phyloP scores from a whole-genome alignment of 805 yeast genomes.

The Yarrowia deformans region DNA sequence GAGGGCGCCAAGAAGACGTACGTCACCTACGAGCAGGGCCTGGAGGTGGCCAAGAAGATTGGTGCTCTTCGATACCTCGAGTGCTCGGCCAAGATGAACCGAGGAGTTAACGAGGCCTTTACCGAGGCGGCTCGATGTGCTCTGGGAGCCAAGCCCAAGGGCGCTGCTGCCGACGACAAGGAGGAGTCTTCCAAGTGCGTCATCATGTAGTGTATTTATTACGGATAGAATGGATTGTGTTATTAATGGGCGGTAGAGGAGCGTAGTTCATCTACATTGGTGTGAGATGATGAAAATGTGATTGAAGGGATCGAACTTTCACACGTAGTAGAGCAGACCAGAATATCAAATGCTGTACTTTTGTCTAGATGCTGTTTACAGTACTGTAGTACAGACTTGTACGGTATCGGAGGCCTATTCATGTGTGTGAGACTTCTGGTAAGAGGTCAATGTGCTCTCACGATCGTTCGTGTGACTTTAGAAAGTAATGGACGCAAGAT shows the following conservation, averaged over 20 bases:
- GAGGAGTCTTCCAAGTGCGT: slow-evolving; percentile 44
- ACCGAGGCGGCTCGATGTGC: slow-evolving; percentile 99
- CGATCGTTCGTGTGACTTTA: too few relatives aligned
- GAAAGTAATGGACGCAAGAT: too few relatives aligned
- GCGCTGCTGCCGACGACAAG: slow-evolving; percentile 52
- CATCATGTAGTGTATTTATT: slow-evolving; percentile 42
- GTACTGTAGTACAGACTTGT: too few relatives aligned
- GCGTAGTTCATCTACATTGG: too few relatives aligned
- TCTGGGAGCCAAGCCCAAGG: slow-evolving; percentile 84
- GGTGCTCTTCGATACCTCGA: slow-evolving; percentile 95
- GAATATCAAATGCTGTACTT: too few relatives aligned
- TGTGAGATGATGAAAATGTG: too few relatives aligned
- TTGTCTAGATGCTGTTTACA: too few relatives aligned
- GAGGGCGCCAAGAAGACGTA: slow-evolving; percentile 52
- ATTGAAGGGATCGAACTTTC: too few relatives aligned
- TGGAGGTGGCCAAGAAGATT: slow-evolving; percentile 87
- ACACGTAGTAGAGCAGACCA: too few relatives aligned
- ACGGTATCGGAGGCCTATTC: too few relatives aligned
- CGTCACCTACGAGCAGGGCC: slow-evolving; percentile 91
- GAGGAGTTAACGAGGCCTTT: slow-evolving; percentile 99
- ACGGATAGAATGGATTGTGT: slow-evolving; percentile 33
- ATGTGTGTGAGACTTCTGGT: too few relatives aligned
- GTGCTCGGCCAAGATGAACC: slow-evolving; percentile 93
- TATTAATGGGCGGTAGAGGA: background rate
- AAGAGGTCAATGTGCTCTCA: too few relatives aligned